Base-by-base conservation (phyloP, 73 alveolate species). In the Stentor coeruleus region DNA sequence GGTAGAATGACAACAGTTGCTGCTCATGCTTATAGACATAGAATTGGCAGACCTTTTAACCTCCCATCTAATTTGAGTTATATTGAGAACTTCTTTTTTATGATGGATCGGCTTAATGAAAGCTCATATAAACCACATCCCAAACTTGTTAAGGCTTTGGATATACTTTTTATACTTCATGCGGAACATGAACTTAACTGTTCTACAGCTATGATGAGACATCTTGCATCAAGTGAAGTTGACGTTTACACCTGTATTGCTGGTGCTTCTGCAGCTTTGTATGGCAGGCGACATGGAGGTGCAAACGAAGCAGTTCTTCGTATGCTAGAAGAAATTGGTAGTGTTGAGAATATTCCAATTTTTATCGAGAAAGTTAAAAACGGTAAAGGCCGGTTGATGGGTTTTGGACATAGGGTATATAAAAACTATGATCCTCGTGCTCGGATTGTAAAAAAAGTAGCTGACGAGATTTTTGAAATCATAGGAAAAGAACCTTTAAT, bases 151-250 rank as follows among this genome's bases (percentile, higher is more conserved):
- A 85, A 82, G 58, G 97, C 95, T 11, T 73, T 94, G 33, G 98
- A 94, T 30, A 88, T 94, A 73, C 82, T 94, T 40, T 94, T 94
- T 91, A 92, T 94, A 37, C 86, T 94, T 35, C 98, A 94, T 79
- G 97, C 97, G 20, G 98, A 94, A 87, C 98, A 94, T 77, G 98
- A 94, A 83, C 93, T 92, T 41, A 94, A 94, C 90, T 94, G 98
- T 87, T 91, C 97, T 0, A 94, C 98, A 6, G 89, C 98, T 58
- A 97, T 97, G 11, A 88, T 92, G 55, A 87, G 98, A 84, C 98
- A 94, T 75, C 82, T 94, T 77, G 59, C 96, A 6, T 92, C 96
- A 35, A 74, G 91, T 36, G 86, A 83, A 15, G 91, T 88, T n/a
- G 98, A 94, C 82, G 85, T 94, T 72, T 94, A 92, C 77, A 92